A percentile compares a stretch with the other conserved stretches of the same genome.
Conservation (phyloP, 371 early-diverging fungal species). For the Mortierella sp. region DNA sequence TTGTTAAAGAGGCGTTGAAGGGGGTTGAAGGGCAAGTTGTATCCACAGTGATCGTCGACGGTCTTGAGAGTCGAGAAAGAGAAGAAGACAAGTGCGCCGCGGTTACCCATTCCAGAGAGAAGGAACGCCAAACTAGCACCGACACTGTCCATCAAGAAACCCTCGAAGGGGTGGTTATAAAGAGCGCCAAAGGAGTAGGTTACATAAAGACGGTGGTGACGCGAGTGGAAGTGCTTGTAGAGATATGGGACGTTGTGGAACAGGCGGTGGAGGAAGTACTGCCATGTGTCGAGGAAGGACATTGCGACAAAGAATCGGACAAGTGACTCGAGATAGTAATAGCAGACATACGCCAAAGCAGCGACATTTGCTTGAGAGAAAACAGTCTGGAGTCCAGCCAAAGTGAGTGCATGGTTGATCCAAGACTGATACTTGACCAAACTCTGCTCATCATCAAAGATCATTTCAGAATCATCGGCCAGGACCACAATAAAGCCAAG, state of each 20-base stretch:
- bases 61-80: conserved; percentile 84
- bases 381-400: conserved; percentile 25
- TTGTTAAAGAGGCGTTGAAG: conserved; percentile 74
- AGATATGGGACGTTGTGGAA: conserved; percentile 78
- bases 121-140: conserved; percentile 76
- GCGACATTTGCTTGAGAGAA: conserved; percentile 36
- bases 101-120: conserved; percentile 78
- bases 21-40: conserved; percentile 85
- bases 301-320: conserved; percentile 58
- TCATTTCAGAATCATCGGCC: conserved; percentile 59
- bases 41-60: conserved; percentile 87
- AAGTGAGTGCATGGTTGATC: conserved; percentile 18
- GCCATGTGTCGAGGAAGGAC: conserved; percentile 72
- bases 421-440: conserved; percentile 60
- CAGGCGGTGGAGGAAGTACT: conserved; percentile 84
- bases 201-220: conserved; percentile 82
- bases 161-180: conserved; percentile 87
- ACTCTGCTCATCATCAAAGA: conserved; percentile 60
- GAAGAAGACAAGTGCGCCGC: conserved; percentile 76
- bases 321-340: conserved; percentile 57
- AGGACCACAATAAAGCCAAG: conserved; percentile 58
- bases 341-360: conserved; percentile 38
- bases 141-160: conserved; percentile 80
- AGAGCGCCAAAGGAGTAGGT: conserved; percentile 86
- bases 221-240: conserved; percentile 81